phyloP scores from a whole-genome alignment of 2,329 filamentous ascomycete genomes.

The Tolypocladium capitatum region DNA sequence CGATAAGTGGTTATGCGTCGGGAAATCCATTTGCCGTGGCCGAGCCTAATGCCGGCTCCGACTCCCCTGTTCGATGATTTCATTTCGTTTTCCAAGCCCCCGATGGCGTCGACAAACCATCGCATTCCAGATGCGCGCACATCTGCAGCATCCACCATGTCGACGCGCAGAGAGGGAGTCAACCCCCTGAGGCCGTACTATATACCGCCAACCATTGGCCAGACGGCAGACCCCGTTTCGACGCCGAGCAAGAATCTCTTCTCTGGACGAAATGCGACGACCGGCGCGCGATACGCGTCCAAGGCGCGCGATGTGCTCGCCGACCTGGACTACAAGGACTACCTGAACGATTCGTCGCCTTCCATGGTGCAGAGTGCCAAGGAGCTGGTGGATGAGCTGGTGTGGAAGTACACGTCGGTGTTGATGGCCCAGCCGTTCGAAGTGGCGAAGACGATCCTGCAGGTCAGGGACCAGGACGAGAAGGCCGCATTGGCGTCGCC shows the following conservation, averaged over 20 bases:
- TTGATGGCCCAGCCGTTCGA: constrained; percentile 92
- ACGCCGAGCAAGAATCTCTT: constrained; percentile 31
- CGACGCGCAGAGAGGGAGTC: constrained; percentile 30
- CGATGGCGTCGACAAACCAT: not conserved
- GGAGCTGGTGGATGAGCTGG: constrained; percentile 66
- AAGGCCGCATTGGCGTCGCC: constrained; percentile 17
- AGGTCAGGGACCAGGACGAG: constrained; percentile 52
- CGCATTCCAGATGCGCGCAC: constrained; percentile 12
- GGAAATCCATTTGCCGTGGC: constrained; percentile 21
- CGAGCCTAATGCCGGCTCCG: constrained; percentile 9
- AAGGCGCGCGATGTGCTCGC: constrained; percentile 76
- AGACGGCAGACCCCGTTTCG: constrained; percentile 24
- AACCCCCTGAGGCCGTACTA: constrained; percentile 62
- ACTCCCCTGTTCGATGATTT: constrained; percentile 14
- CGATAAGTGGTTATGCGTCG: constrained; percentile 12
- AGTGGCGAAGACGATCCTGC: constrained; percentile 86
- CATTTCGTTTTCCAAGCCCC: constrained; percentile 11
- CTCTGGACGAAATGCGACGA: constrained; percentile 28
- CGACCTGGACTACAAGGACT: constrained; percentile 86
- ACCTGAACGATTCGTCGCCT: constrained; percentile 63
- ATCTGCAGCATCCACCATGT: constrained; percentile 23
- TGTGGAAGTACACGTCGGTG: constrained; percentile 86
- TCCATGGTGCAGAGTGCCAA: constrained; percentile 63
- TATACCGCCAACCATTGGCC: constrained; percentile 44
- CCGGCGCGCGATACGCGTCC: constrained; percentile 19